phyloP scores from a whole-genome alignment of 805 yeast genomes.

The Kodamaea kaohsiungensis region DNA sequence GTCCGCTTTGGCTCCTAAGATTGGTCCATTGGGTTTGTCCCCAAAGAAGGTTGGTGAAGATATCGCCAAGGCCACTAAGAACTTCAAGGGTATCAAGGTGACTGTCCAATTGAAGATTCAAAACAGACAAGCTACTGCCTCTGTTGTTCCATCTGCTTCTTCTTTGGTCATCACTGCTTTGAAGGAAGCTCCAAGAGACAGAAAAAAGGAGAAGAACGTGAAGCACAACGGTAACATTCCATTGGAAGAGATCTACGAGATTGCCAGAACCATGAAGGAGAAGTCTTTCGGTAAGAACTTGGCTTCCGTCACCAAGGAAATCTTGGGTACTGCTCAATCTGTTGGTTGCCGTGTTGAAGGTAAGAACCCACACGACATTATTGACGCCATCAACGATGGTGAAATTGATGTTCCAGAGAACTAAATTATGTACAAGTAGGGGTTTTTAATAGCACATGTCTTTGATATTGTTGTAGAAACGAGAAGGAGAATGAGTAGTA shows the following conservation, averaged over 20 bases:
- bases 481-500: constrained; percentile 32
- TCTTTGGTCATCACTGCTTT: constrained; percentile 98
- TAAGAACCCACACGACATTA: constrained; percentile 99
- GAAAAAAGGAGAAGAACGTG: constrained; percentile 99
- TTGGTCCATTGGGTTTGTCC: constrained; percentile 99
- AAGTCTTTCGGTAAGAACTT: constrained; percentile 98
- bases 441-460: constrained; percentile 21
- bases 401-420: constrained; percentile 91
- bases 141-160: constrained; percentile 99
- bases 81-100: constrained; percentile 98
- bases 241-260: constrained; percentile 92
- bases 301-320: constrained; percentile 97
- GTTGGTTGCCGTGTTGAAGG: constrained; percentile 99
- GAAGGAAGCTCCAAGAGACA: constrained; percentile 99
- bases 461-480: background rate
- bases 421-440: constrained; percentile 50
- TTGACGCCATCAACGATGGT: constrained; percentile 98
- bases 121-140: constrained; percentile 99
- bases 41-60: constrained; percentile 99
- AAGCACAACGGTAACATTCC: constrained; percentile 99
- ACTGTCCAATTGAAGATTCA: constrained; percentile 98
- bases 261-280: constrained; percentile 96
- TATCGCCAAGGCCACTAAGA: constrained; percentile 99
- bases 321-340: constrained; percentile 99
- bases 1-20: constrained; percentile 99